Base-by-base conservation (phyloP, 306 rosid species). In the Hippophae gyantsensis region DNA sequence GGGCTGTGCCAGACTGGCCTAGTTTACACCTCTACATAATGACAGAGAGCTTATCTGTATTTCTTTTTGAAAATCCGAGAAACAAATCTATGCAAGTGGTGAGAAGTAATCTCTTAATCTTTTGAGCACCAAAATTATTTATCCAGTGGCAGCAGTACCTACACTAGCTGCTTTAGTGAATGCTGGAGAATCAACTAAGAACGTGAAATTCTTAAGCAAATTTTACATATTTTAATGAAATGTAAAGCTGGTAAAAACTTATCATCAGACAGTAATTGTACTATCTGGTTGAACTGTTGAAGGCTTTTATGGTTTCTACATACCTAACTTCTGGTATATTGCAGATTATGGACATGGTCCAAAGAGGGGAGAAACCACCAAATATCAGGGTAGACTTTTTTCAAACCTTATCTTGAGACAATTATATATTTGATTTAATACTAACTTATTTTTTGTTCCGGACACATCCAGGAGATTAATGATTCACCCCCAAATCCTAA, bases 321-420 rank as follows among this genome's bases (percentile, higher is more conserved):
- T 48, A 14, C 60, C 64, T 64, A 43, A 64, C 25, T 23, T 68
- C 12, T 57, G 43, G 60, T 57, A 54, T 58, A n/a, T 57, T 76
- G 78, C 88, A 92, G 99, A 80, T 88, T 71, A 88, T 84, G 96
- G 79, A 86, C 66, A 84, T 82, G 94, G 83, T 86, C 61, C 99
- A 85, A 73, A 78, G 95, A 78, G 97, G 95, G 77, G 97, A 92
- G 72, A 84, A 75, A 75, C 82, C 96, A 73, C 62, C 89, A 52
- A 84, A 92, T 76, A 81, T 72, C 75, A 88, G 84, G 76, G 99
- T 92, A 80, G 13, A 81, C 42, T 54, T 65, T 25, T 52, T 25
- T 38, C 48, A 52, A 72, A 57, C 53, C 52, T 68, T 14, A 56
- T 27, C 7, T 38, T 68, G 49, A 18, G 64, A 52, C 71, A 63